Percentiles rank a stretch among this genome's conserved stretches.
Evolutionary conservation across 306 rosid genomes (phyloP).

Genomic region (Prunus davidiana): DNA sequence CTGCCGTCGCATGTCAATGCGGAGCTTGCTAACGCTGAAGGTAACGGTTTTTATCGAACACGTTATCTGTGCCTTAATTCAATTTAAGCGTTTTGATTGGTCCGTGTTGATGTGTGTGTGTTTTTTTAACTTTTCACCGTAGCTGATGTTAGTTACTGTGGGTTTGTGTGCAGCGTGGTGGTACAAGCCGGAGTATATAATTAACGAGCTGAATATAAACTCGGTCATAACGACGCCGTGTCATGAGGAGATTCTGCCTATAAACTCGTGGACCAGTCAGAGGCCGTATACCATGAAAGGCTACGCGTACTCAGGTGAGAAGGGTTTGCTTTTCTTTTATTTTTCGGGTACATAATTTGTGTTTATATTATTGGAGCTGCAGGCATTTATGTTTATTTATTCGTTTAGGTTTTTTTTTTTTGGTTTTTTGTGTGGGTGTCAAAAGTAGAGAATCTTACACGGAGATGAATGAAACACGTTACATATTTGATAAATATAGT

Average conservation of each 20-base stretch:
- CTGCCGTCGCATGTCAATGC: constrained; percentile 82
- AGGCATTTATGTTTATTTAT: no score
- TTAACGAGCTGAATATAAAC: constrained; percentile 80
- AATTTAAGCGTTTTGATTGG: neutral
- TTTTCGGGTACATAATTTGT: no score
- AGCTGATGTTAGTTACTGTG: neutral
- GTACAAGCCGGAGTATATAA: constrained; percentile 79
- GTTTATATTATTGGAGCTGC: no score
- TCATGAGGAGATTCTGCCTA: constrained; percentile 77
- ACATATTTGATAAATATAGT: no score
- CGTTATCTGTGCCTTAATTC: neutral
- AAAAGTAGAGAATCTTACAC: neutral
- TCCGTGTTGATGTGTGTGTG: neutral
- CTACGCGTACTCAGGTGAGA: constrained; percentile 83
- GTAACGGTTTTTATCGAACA: constrained; percentile 23
- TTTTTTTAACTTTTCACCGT: neutral
- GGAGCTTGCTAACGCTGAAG: constrained; percentile 72
- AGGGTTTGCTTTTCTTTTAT: no score
- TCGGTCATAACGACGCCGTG: constrained; percentile 85
- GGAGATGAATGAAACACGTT: no score
- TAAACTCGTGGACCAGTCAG: constrained; percentile 71
- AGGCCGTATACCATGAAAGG: constrained; percentile 62
- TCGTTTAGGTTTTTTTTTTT: no score
- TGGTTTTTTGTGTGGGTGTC: no score
- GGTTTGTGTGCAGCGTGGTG: constrained; percentile 67